A percentile compares a stretch with the other conserved stretches of the same genome.
Evolutionary conservation across 2,329 filamentous ascomycete species (phyloP).

Genomic region (Fusarium ramigenum): DNA sequence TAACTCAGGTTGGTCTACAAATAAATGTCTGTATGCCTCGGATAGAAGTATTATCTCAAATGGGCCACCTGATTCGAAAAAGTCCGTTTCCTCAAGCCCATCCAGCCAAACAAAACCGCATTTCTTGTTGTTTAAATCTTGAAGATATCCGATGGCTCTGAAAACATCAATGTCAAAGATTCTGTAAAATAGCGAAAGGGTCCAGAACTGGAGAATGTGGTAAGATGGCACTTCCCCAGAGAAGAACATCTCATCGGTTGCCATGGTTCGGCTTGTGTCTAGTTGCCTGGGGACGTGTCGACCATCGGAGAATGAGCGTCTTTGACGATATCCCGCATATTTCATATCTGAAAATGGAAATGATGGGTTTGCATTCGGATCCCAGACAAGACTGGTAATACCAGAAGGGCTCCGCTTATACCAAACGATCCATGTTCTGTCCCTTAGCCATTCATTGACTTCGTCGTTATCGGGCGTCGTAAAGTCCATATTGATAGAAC

Average conservation of each 20-base stretch:
- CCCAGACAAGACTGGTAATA: accelerated
- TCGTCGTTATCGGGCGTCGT: no score
- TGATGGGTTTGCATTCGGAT: neutral
- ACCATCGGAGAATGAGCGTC: accelerated
- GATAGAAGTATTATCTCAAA: neutral
- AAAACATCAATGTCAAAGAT: neutral
- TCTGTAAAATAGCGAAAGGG: neutral
- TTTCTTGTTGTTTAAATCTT: accelerated
- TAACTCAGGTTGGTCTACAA: accelerated
- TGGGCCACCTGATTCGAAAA: accelerated
- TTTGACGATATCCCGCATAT: accelerated
- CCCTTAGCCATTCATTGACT: neutral
- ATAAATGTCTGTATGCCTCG: accelerated
- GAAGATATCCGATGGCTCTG: accelerated
- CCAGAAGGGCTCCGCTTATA: neutral
- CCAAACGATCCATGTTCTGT: accelerated
- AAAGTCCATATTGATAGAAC: neutral
- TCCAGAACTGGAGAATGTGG: accelerated
- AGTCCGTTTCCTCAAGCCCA: accelerated
- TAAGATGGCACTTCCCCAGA: neutral
- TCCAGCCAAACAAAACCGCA: accelerated
- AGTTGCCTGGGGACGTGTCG: accelerated
- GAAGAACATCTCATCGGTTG: accelerated
- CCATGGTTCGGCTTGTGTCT: neutral
- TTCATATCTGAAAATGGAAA: accelerated